Base-by-base conservation (phyloP, 805 yeast species). In the Pichia cephalocereana region DNA sequence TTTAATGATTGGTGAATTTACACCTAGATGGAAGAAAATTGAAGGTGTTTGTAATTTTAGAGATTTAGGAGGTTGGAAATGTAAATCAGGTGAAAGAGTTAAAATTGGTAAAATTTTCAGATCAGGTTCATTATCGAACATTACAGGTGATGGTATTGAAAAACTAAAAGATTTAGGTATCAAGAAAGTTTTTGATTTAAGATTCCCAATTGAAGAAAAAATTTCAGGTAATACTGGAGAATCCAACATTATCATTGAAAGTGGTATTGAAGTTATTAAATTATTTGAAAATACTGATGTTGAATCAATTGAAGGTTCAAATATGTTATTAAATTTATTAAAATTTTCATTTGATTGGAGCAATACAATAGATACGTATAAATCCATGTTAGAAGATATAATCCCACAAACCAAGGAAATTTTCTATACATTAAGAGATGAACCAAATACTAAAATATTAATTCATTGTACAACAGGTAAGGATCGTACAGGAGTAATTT, bases 391-490 rank as follows among this genome's bases (percentile, higher is more conserved):
- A 45, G 66, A 61, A 6, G 56, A 65, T 23, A 89, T 87, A 0
- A 61, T 64, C 1, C 6, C 82, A 75, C 58, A 70, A 66, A 42
- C 59, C 61, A 9, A 23, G 26, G 7, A 6, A 23, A 72, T 86
- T 32, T 76, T 86, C 56, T 62, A 66, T 43, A 77, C 70, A 57
- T 67, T 87, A 43, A 68, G 80, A 42, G 86, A 83, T 49, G 61
- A 69, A 39, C 74, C 79, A 4, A 62, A 66, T n/a, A 68, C 66
- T 19, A 74, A 77, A 3, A 66, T 87, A 49, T 64, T 83, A 10
- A 77, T 81, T 62, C 91, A 86, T 60, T 87, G 95, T 65, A 78
- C 90, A 5, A 91, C 91, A 1, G 96, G 96, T 2, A 87, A 86
- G 62, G 96, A 87, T 61, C 74, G 95, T 41, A 86, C 96, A 0